Conservation (phyloP, 352 stramenopile species). For the Globisporangium megalacanthum region DNA sequence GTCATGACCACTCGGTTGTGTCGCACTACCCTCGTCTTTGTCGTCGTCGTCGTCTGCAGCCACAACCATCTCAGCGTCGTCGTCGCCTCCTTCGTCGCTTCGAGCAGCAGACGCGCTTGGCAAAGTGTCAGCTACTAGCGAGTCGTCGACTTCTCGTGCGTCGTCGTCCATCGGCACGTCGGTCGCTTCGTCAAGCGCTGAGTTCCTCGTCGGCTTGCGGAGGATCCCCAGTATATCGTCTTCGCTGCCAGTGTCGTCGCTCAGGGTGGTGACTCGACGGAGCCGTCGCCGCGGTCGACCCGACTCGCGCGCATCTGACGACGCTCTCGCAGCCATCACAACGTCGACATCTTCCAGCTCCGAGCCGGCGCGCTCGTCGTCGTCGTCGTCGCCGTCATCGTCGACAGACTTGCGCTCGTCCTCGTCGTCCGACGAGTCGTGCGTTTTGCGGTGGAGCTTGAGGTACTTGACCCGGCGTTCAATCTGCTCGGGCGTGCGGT, state of each 20-base stretch:
- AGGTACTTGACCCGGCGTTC: slow-evolving; percentile 79
- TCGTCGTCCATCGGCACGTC: background rate
- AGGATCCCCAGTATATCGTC: slow-evolving; percentile 27
- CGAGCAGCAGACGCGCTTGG: slow-evolving; percentile 13
- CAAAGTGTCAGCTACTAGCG: slow-evolving; percentile 6
- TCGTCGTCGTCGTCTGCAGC: background rate
- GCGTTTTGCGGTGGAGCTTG: slow-evolving; percentile 65
- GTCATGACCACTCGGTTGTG: background rate
- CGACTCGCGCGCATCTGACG: slow-evolving; percentile 18
- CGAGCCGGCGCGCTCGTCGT: background rate
- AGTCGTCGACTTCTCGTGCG: background rate
- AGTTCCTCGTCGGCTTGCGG: background rate
- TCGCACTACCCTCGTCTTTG: background rate
- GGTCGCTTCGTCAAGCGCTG: background rate
- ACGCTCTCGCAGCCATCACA: slow-evolving; percentile 9
- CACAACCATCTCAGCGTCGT: slow-evolving; percentile 1
- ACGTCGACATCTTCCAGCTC: slow-evolving; percentile 13
- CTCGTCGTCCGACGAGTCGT: slow-evolving; percentile 60
- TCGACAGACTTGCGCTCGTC: slow-evolving; percentile 10
- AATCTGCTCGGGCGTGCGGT: slow-evolving; percentile 80
- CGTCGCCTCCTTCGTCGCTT: slow-evolving; percentile 1
- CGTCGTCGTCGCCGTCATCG: slow-evolving; percentile 4
- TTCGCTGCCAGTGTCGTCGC: slow-evolving; percentile 36
- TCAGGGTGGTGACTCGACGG: slow-evolving; percentile 34
- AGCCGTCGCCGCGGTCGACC: slow-evolving; percentile 33